Evolutionary conservation across 176 grass and related monocot species (phyloP).

Genomic region (Aegilops speltoides): DNA sequence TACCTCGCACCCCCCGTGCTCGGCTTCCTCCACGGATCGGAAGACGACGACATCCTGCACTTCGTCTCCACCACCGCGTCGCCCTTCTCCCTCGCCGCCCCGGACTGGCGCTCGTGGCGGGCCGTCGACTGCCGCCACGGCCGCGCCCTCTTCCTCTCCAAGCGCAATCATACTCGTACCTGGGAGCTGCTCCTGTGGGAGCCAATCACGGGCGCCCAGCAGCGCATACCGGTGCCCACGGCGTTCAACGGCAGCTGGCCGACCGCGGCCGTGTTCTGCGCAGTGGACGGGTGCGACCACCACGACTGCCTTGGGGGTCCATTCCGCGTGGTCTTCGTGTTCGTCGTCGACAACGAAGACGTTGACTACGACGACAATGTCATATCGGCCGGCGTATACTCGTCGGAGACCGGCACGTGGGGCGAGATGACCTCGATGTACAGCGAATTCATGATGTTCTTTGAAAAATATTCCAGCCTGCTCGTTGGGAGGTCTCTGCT

Average conservation of each 20-base stretch:
- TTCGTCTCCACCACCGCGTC: background rate
- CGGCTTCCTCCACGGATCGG: background rate
- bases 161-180: too few species aligned
- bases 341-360: background rate
- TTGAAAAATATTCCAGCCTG: too few species aligned
- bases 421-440: background rate
- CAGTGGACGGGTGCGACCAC: background rate
- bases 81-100: background rate
- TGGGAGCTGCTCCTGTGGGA: background rate
- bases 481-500: background rate
- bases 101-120: background rate
- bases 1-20: background rate
- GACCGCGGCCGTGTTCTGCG: background rate
- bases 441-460: too few species aligned
- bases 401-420: background rate
- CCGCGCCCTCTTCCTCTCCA: background rate
- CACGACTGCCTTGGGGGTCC: background rate
- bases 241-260: background rate
- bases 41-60: accelerated
- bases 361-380: too few species aligned
- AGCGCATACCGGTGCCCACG: background rate
- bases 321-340: background rate
- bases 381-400: background rate
- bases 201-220: background rate
- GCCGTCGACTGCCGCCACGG: background rate